A percentile compares a stretch with the other conserved stretches of the same genome.
Conservation (phyloP, 805 yeast species). For the Suhomyces prunicola region DNA sequence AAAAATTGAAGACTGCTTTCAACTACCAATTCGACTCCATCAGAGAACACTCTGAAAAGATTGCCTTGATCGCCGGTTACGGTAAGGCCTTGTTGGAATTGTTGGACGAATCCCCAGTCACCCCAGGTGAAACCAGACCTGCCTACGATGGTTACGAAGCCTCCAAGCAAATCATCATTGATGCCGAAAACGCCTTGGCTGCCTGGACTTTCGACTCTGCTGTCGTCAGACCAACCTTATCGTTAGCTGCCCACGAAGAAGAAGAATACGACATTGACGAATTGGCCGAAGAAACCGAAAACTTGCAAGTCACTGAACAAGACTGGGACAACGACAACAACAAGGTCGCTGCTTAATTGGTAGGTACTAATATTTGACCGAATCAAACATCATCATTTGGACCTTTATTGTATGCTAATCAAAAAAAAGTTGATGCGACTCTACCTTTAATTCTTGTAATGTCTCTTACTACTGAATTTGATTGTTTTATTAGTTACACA, state of each 20-base stretch:
- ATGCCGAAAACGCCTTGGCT: slow-evolving; percentile 92
- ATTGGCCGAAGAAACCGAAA: slow-evolving; percentile 42
- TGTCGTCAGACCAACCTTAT: slow-evolving; percentile 88
- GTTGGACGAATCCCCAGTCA: slow-evolving; percentile 93
- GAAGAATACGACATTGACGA: slow-evolving; percentile 41
- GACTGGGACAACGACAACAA: slow-evolving; percentile 37
- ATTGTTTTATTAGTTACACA: slow-evolving; percentile 3
- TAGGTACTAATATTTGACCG: not conserved
- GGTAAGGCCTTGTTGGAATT: slow-evolving; percentile 96
- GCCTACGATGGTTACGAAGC: slow-evolving; percentile 98
- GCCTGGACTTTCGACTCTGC: slow-evolving; percentile 97
- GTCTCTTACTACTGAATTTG: slow-evolving; percentile 10
- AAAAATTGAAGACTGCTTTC: slow-evolving; percentile 95
- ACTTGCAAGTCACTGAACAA: slow-evolving; percentile 55
- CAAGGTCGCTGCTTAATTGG: slow-evolving; percentile 24
- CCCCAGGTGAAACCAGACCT: slow-evolving; percentile 99
- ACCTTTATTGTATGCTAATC: not conserved
- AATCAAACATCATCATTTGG: not conserved
- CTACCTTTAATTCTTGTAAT: slow-evolving; percentile 14
- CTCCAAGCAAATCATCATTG: slow-evolving; percentile 94
- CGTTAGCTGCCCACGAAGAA: slow-evolving; percentile 65
- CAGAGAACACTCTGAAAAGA: slow-evolving; percentile 93
- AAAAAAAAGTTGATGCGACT: slow-evolving; percentile 1
- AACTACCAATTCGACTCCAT: slow-evolving; percentile 94
- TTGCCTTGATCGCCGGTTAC: slow-evolving; percentile 96